Evolutionary conservation across 2,329 filamentous ascomycete genomes (phyloP).

Genomic region (Pseudopyricularia javanii): DNA sequence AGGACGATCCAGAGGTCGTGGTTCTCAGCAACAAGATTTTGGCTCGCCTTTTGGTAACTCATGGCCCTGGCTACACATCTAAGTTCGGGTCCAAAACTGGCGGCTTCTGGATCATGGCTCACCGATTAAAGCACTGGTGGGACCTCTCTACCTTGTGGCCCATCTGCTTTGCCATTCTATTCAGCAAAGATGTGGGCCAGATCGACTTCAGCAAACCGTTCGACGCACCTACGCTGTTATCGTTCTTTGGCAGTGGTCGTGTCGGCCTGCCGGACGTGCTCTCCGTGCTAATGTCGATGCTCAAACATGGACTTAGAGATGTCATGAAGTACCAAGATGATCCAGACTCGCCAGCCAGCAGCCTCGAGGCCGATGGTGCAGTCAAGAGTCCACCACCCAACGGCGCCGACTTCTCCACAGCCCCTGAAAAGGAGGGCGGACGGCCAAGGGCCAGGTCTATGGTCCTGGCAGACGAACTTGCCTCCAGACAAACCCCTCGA

Average conservation of each 20-base stretch:
- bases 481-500: conserved; percentile 16
- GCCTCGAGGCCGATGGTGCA: conserved; percentile 6
- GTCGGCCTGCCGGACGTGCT: conserved; percentile 69
- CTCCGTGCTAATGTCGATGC: conserved; percentile 71
- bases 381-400: conserved; percentile 9
- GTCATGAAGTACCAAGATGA: conserved; percentile 50
- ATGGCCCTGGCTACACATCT: conserved; percentile 68
- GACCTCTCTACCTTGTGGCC: conserved; percentile 74
- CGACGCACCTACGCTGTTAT: conserved; percentile 60
- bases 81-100: conserved; percentile 78
- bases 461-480: conserved; percentile 48
- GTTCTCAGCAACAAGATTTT: conserved; percentile 73
- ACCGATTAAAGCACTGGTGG: conserved; percentile 80
- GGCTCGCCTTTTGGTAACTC: conserved; percentile 68
- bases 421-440: conserved; percentile 9
- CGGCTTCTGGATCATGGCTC: conserved; percentile 76
- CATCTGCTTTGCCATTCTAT: conserved; percentile 77
- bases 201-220: conserved; percentile 64
- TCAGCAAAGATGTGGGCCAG: conserved; percentile 67
- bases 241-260: conserved; percentile 57
- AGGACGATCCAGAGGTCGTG: conserved; percentile 74
- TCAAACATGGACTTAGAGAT: conserved; percentile 71
- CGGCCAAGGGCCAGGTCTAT: conserved; percentile 47
- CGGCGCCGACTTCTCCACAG: not conserved
- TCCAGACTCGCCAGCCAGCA: conserved; percentile 35